These are phyloP conservation scores for Periglandula ipomoeae DNA, from an alignment of 2,329 filamentous ascomycete genomes.

Conservation along the genomic window DNA sequence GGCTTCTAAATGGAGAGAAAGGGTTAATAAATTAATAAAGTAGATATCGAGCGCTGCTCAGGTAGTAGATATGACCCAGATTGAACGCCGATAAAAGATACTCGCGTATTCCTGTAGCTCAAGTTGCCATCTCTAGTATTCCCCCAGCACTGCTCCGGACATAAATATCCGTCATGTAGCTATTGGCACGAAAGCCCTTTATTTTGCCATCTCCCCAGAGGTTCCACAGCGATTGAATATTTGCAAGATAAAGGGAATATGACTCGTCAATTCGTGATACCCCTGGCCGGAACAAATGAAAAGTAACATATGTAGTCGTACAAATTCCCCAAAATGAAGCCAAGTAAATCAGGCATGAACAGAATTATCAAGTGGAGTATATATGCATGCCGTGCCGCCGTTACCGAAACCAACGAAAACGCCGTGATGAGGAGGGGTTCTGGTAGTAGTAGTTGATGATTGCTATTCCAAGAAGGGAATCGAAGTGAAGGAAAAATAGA, in stretches of 20 bases:
- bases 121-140: no score
- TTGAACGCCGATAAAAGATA: neutral
- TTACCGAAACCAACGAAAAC: neutral
- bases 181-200: neutral
- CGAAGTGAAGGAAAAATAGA: neutral
- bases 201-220: no score
- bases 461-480: neutral
- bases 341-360: neutral
- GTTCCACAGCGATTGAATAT: neutral
- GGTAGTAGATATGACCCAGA: neutral
- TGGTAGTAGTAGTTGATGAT: neutral
- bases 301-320: slow-evolving; percentile 1
- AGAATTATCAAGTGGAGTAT: slow-evolving; percentile 5
- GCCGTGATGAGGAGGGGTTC: neutral
- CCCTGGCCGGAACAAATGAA: neutral
- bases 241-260: neutral
- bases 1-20: no score
- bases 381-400: slow-evolving; percentile 1
- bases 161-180: neutral
- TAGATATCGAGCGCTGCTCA: neutral
- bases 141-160: no score
- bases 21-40: no score
- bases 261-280: slow-evolving; percentile 6
- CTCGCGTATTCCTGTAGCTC: neutral
- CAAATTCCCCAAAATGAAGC: neutral